Conservation (phyloP, 257 asterid genomes). For the Solanum stenotomum region DNA sequence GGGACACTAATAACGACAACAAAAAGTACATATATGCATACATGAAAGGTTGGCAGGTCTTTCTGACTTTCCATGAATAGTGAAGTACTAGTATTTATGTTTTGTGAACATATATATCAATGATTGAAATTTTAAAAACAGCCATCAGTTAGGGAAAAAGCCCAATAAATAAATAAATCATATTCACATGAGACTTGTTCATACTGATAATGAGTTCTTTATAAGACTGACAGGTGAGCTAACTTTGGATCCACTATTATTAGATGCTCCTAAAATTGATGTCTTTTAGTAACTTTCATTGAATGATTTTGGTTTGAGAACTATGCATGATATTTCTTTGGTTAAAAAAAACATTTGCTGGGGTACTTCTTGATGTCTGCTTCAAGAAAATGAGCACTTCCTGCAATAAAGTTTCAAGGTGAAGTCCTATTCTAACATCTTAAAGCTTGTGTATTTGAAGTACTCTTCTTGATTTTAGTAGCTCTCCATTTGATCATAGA, state of each 20-base stretch:
- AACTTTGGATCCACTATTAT: neutral
- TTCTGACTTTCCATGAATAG: neutral
- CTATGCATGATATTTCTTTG: neutral
- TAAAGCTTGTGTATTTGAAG: neutral
- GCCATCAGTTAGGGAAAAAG: neutral
- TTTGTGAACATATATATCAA: neutral
- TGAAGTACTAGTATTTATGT: neutral
- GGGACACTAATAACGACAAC: neutral
- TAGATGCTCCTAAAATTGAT: neutral
- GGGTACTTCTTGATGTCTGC: neutral
- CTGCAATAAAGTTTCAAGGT: neutral
- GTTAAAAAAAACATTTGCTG: neutral
- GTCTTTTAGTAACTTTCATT: neutral
- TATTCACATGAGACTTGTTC: slow-evolving; percentile 3
- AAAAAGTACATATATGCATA: neutral
- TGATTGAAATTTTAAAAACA: neutral
- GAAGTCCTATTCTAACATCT: neutral
- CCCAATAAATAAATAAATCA: neutral
- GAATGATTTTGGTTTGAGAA: neutral
- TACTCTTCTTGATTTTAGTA: neutral
- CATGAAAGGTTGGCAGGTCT: neutral
- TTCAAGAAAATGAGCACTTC: neutral
- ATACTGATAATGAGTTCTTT: neutral
- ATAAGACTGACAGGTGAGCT: neutral
- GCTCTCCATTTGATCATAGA: neutral